A percentile compares a stretch with the other conserved stretches of the same genome.
phyloP scores from a whole-genome alignment of 805 yeast genomes.

The Wickerhamiella azyma region DNA sequence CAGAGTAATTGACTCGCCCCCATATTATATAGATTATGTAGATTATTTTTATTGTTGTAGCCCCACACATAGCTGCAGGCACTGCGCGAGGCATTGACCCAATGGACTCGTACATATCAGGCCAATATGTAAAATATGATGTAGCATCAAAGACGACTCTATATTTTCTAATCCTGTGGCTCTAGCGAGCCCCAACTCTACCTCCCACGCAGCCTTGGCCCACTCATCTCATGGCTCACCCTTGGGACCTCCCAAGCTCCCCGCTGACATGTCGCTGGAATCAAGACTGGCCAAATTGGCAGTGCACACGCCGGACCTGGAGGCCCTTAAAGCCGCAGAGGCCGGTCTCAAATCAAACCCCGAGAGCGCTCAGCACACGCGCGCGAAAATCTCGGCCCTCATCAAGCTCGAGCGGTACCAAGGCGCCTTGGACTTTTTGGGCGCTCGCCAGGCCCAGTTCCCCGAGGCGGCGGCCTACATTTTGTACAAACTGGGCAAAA shows the following conservation, averaged over 20 bases:
- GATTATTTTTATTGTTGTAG: too few relatives aligned
- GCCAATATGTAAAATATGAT: too few relatives aligned
- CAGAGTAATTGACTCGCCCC: too few relatives aligned
- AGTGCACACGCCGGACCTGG: constrained; percentile 10
- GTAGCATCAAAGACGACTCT: too few relatives aligned
- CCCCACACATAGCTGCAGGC: too few relatives aligned
- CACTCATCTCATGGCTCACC: too few relatives aligned
- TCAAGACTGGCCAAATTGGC: constrained; percentile 11
- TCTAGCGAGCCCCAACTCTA: too few relatives aligned
- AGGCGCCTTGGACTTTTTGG: constrained; percentile 1
- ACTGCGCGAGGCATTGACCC: too few relatives aligned
- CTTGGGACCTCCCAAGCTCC: neutral
- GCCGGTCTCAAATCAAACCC: constrained; percentile 22
- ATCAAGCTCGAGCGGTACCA: constrained; percentile 44
- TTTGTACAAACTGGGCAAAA: constrained; percentile 42
- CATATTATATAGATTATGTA: too few relatives aligned
- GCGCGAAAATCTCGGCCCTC: constrained; percentile 40
- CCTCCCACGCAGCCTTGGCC: too few relatives aligned
- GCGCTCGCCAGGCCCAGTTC: neutral
- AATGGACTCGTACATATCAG: too few relatives aligned
- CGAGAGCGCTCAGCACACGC: constrained; percentile 24
- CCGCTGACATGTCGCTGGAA: constrained; percentile 6
- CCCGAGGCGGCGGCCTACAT: constrained; percentile 43
- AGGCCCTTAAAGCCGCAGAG: constrained; percentile 21
- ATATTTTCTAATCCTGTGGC: too few relatives aligned